Evolutionary conservation across 441 rosid species (phyloP), one percentile per base, ranked within the genome.

Genomic region (Populus hybrid): DNA sequence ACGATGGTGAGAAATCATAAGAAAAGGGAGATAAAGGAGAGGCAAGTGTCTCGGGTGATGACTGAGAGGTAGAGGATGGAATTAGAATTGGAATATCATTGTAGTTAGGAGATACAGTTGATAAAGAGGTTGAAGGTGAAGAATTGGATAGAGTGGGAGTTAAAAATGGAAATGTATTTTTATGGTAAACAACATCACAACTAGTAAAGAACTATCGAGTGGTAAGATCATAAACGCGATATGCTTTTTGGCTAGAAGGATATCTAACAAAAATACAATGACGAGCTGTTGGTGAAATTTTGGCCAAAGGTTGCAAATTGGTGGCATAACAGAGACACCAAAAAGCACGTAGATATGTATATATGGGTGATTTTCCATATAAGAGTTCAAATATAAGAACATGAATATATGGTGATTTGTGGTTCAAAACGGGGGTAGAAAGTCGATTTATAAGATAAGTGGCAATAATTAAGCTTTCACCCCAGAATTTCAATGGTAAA

Each of bases 351-450:
- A 76, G 12, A 10, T 46, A 50, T 8, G 2, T 8, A 46, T 40
- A 68, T 1, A 1, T 18, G 4, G 73, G 74, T 35, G 21, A 0
- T 28, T 46, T 69, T 0, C 40, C 54, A 69, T 38, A n/a, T 0
- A 77, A 8, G 0, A 16, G 12, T 35, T 77, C 14, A n/a, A n/a
- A n/a, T n/a, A n/a, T n/a, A n/a, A n/a, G n/a, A n/a, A n/a, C n/a
- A n/a, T n/a, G n/a, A n/a, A n/a, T n/a, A 20, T 30, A 68, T 5
- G 35, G 75, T 8, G 66, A 11, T n/a, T 69, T 42, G 0, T 23
- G 11, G 0, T 16, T 16, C 2, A 70, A 2, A 10, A 70, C 1
- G 6, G 0, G 0, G 0, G 68, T 16, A 0, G 70, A 63, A 2
- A 71, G 21, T 2, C 0, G 3, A 6, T 69, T 77, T 7, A 77